Evolutionary conservation across 768 basidiomycete species (phyloP), one percentile per base, ranked within the genome.

Genomic region (Sutorius australiensis): DNA sequence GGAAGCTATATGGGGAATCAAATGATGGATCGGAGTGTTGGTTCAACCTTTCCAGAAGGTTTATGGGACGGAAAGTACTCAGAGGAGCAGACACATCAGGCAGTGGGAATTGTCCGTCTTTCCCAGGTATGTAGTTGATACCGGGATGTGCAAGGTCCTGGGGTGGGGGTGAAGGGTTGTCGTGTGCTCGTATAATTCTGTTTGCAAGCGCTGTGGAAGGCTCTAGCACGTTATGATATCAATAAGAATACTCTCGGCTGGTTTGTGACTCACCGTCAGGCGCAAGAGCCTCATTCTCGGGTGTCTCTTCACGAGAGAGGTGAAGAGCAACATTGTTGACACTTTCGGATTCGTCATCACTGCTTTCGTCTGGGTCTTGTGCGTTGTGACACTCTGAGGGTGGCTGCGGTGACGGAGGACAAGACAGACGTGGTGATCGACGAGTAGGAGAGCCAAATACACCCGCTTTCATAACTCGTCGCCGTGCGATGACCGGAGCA

Each of bases 131-230:
- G 41, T 59, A 64, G 52, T 53, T 42, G 2, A 49, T 30, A 16
- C 59, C 53, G 38, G 61, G 48, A 33, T 59, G 52, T 17, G 58
- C 58, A 40, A 46, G 57, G 42, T 59, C 59, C 38, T 48, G 61
- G 28, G 81, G 81, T 5, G 81, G 81, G 16, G 88, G 87, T 16
- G 88, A 90, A 16, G 89, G 89, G 61, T 91, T 91, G 60, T 82
- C 83, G 52, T 81, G 79, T 47, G 89, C 88, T 46, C 81, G 77
- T 41, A 85, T 76, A 42, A 91, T 80, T 68, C 71, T 82, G 56
- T 73, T 80, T 31, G 84, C 89, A 45, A 91, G 72, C 5, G 77
- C 75, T 50, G 86, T 84, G 2, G 86, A 80, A 9, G 86, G 87
- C 63, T 89, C 88, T 81, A 56, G 27, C 36, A 16, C 21, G n/a